A percentile compares a stretch with the other conserved stretches of the same genome.
These are phyloP conservation scores for Lasiosphaeriaceae sp. DNA, from an alignment of 495 filamentous ascomycete genomes.

Conservation along the genomic window DNA sequence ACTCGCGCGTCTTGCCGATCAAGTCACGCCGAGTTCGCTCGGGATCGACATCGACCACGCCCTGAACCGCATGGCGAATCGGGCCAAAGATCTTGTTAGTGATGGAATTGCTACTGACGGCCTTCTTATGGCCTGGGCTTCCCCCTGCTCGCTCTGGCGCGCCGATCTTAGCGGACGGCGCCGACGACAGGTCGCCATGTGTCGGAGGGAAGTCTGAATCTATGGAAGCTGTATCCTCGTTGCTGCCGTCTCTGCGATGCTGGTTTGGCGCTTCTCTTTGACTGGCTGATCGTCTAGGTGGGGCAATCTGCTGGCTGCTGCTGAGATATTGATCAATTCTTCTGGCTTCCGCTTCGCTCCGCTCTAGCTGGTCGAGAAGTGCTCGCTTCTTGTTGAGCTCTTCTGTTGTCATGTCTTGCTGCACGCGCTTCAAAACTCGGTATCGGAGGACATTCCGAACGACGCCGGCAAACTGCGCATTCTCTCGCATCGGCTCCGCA, in stretches of 20 bases:
- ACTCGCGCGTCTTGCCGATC: slow-evolving; percentile 90
- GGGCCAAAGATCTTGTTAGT: slow-evolving; percentile 92
- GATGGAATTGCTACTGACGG: slow-evolving; percentile 72
- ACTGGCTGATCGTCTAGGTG: slow-evolving; percentile 64
- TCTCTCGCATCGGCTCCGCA: slow-evolving; percentile 95
- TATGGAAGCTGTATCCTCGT: slow-evolving; percentile 73
- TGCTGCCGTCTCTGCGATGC: slow-evolving; percentile 41
- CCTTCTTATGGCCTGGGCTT: slow-evolving; percentile 61
- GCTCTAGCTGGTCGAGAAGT: slow-evolving; percentile 77
- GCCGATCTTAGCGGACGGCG: slow-evolving; percentile 60
- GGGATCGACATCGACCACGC: slow-evolving; percentile 92
- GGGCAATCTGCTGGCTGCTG: slow-evolving; percentile 55
- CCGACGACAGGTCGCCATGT: slow-evolving; percentile 62
- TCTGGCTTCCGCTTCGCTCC: slow-evolving; percentile 84
- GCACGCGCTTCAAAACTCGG: slow-evolving; percentile 84
- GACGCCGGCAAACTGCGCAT: slow-evolving; percentile 92
- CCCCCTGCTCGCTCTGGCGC: slow-evolving; percentile 41
- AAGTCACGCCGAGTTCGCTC: slow-evolving; percentile 88
- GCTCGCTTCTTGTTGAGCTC: slow-evolving; percentile 78
- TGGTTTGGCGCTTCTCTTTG: slow-evolving; percentile 44
- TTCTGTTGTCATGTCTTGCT: slow-evolving; percentile 95
- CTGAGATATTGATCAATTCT: slow-evolving; percentile 89
- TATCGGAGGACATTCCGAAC: slow-evolving; percentile 85
- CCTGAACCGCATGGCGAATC: slow-evolving; percentile 90
- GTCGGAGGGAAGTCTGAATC: slow-evolving; percentile 94